Percentiles rank a stretch among this genome's conserved stretches.
Conservation (phyloP, 1,284 basidiomycete species). For the Anthracocystis walkeri region DNA sequence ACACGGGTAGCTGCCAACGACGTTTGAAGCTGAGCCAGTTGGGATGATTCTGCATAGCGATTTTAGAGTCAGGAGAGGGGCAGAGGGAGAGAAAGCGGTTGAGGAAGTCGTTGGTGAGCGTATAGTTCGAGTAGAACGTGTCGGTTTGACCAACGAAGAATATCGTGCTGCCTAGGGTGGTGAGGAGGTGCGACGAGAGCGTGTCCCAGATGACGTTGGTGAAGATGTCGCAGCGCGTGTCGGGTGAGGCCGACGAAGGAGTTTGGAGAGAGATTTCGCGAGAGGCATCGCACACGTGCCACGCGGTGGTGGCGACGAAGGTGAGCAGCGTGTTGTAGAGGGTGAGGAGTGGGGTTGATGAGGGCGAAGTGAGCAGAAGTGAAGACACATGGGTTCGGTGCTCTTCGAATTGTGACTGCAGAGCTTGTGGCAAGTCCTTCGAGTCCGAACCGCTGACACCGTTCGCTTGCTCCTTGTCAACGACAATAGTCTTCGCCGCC, state of each 20-base stretch:
- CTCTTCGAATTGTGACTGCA: slow-evolving; percentile 80
- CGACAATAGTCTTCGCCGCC: slow-evolving; percentile 28
- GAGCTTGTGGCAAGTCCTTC: slow-evolving; percentile 13
- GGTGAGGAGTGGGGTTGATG: slow-evolving; percentile 72
- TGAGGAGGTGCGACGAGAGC: slow-evolving; percentile 80
- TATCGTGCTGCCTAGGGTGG: slow-evolving; percentile 79
- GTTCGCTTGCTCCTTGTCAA: not conserved
- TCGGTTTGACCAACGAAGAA: slow-evolving; percentile 91
- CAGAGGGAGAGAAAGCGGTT: slow-evolving; percentile 83
- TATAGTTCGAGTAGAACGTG: slow-evolving; percentile 84
- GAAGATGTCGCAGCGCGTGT: slow-evolving; percentile 51
- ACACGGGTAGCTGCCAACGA: slow-evolving; percentile 94
- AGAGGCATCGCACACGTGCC: slow-evolving; percentile 79
- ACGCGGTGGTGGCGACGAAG: slow-evolving; percentile 80
- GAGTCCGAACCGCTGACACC: not conserved
- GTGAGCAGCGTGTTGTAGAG: slow-evolving; percentile 85
- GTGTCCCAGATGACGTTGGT: slow-evolving; percentile 87
- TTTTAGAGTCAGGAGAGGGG: slow-evolving; percentile 73
- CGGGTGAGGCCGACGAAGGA: not conserved
- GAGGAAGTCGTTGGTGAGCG: slow-evolving; percentile 85
- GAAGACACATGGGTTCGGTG: slow-evolving; percentile 52
- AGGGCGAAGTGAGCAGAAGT: slow-evolving; percentile 71
- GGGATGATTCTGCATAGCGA: slow-evolving; percentile 74
- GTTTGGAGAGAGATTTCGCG: slow-evolving; percentile 71
- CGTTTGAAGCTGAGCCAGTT: slow-evolving; percentile 80